Conservation (phyloP, 202 grass and related monocot genomes). For the Elaeis oleifera region DNA sequence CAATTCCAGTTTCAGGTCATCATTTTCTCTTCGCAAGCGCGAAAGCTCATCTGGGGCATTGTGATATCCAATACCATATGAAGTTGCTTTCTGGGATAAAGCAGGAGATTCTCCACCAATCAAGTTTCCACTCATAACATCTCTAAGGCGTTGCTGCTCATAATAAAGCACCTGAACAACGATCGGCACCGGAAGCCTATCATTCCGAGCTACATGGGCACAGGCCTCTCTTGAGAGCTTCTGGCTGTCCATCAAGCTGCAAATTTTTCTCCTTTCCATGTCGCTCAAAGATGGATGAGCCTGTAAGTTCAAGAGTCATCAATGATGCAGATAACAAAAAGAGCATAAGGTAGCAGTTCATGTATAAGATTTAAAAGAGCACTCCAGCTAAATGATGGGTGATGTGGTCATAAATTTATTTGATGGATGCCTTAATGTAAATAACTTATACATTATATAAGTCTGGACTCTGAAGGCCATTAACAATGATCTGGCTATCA, state of each 20-base stretch:
- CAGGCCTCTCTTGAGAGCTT: constrained; percentile 84
- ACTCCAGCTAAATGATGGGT: too few species aligned
- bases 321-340: neutral
- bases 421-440: too few species aligned
- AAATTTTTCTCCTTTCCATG: constrained; percentile 66
- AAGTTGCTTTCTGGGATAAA: constrained; percentile 24
- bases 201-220: constrained; percentile 89
- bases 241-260: constrained; percentile 69
- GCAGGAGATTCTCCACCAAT: constrained; percentile 38
- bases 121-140: constrained; percentile 22
- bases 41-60: constrained; percentile 44
- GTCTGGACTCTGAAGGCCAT: too few species aligned
- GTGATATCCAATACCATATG: constrained; percentile 17
- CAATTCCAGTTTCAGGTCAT: constrained; percentile 64
- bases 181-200: constrained; percentile 68
- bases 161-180: constrained; percentile 83
- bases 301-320: constrained; percentile 20
- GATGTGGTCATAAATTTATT: too few species aligned
- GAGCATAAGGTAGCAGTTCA: too few species aligned
- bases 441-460: too few species aligned
- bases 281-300: constrained; percentile 58
- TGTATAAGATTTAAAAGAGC: too few species aligned
- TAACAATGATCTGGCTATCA: too few species aligned
- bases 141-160: constrained; percentile 75
- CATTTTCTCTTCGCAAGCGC: constrained; percentile 76